These are phyloP conservation scores for Yamadazyma dushanensis DNA, from an alignment of 1,139 yeast genomes.

Conservation along the genomic window DNA sequence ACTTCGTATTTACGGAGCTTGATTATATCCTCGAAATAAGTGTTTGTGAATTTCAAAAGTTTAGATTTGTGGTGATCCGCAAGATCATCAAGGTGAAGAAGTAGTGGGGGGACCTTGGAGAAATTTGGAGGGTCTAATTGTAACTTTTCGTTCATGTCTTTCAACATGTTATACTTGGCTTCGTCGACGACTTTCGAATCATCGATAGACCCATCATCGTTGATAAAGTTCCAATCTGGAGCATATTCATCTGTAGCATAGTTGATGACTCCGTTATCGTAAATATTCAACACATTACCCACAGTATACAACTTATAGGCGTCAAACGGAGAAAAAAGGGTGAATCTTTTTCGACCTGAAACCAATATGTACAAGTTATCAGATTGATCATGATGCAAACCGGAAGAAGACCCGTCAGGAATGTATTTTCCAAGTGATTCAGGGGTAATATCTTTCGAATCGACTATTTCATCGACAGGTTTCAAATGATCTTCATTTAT, in stretches of 20 bases:
- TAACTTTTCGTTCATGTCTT: slow-evolving; percentile 5
- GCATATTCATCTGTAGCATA: slow-evolving; percentile 53
- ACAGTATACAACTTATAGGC: slow-evolving; percentile 59
- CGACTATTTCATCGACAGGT: slow-evolving; percentile 3
- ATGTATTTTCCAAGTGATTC: slow-evolving; percentile 47
- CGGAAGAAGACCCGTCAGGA: slow-evolving; percentile 64
- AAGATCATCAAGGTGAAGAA: slow-evolving; percentile 59
- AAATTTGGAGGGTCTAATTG: slow-evolving; percentile 66
- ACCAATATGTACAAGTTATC: slow-evolving; percentile 66
- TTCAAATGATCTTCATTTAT: slow-evolving; percentile 15
- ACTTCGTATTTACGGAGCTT: slow-evolving; percentile 43
- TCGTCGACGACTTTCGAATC: slow-evolving; percentile 8
- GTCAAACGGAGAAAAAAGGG: slow-evolving; percentile 62
- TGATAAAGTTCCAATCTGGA: slow-evolving; percentile 56
- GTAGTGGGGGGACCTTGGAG: slow-evolving; percentile 58
- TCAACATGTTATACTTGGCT: slow-evolving; percentile 14
- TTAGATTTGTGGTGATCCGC: slow-evolving; percentile 18
- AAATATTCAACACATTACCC: slow-evolving; percentile 53
- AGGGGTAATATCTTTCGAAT: slow-evolving; percentile 6
- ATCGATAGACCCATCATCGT: slow-evolving; percentile 58
- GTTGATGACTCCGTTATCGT: slow-evolving; percentile 65
- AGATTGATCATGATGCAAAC: slow-evolving; percentile 81
- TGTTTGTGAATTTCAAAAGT: slow-evolving; percentile 28
- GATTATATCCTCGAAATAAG: slow-evolving; percentile 49
- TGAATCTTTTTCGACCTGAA: slow-evolving; percentile 64